Base-by-base conservation (phyloP, 139 green algal genomes). In the Diplosphaera chodatii region DNA sequence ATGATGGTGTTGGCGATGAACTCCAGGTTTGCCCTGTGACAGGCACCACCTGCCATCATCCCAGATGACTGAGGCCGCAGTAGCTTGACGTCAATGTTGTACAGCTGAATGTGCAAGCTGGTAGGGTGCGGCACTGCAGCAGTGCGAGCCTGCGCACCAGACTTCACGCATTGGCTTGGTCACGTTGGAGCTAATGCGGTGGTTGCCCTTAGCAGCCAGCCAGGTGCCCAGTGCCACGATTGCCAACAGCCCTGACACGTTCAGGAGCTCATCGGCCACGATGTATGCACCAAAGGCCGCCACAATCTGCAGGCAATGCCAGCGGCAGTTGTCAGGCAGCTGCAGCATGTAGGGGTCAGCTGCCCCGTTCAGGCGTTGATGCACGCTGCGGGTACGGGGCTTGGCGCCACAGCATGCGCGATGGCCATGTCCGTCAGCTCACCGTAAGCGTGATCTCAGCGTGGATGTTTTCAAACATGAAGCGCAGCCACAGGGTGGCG, bases 1-100 rank as follows among this genome's bases (percentile, higher is more conserved):
- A 93, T 84, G n/a, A 93, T 71, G 18, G 87, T 93, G 74, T 91
- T 92, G 18, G 84, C 84, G 33, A 86, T 48, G 67, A 74, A 89
- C 64, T 92, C 84, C 10, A 88, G 56, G 29, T 78, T 81, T 64
- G 86, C 78, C 87, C 86, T 82, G 63, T 66, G 72, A 8, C 20
- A 48, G 41, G 28, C 25, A 37, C 37, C 63, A 37, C 56, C 23
- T 32, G 37, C n/a, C n/a, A n/a, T n/a, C n/a, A n/a, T n/a, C n/a
- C n/a, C n/a, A n/a, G n/a, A n/a, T n/a, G n/a, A n/a, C n/a, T n/a
- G n/a, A n/a, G n/a, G n/a, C n/a, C n/a, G n/a, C n/a, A 48, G 37
- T 8, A 48, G 37, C 13, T 13, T 21, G 13, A 8, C 37, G 13
- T 13, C 37, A 48, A 8, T 13, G 13, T 13, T 13, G 10, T 13